phyloP scores from a whole-genome alignment of 2,329 filamentous ascomycete species.

The Cercospora brassicicola region DNA sequence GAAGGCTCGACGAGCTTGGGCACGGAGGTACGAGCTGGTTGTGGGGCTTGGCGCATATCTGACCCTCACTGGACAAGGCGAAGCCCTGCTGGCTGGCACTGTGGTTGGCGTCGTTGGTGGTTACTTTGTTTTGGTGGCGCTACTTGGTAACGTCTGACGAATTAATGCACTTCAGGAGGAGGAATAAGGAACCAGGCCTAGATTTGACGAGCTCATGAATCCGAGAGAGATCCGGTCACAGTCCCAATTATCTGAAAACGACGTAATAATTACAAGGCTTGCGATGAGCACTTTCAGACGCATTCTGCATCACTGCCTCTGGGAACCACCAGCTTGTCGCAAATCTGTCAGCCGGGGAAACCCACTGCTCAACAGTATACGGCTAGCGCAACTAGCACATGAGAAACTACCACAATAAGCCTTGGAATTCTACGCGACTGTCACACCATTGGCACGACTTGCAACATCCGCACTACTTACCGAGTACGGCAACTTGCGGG shows the following conservation, averaged over 20 bases:
- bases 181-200: neutral
- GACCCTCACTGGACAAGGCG: conserved; percentile 49
- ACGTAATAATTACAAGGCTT: neutral
- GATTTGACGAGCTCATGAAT: neutral
- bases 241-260: neutral
- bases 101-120: conserved; percentile 36
- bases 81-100: conserved; percentile 40
- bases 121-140: conserved; percentile 28
- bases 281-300: neutral
- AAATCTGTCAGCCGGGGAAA: neutral
- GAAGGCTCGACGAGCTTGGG: conserved; percentile 54
- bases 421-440: neutral
- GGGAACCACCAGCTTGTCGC: neutral
- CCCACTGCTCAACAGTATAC: neutral
- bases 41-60: conserved; percentile 61
- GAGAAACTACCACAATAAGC: neutral
- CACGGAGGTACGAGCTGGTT: conserved; percentile 59
- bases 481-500: neutral
- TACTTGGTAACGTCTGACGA: conserved; percentile 14
- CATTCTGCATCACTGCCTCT: neutral
- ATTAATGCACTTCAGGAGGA: neutral
- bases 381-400: neutral
- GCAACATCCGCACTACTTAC: neutral
- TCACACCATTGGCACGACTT: neutral
- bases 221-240: neutral